Conservation (phyloP, 345 rosid genomes). For the Salix koriyanagi region DNA sequence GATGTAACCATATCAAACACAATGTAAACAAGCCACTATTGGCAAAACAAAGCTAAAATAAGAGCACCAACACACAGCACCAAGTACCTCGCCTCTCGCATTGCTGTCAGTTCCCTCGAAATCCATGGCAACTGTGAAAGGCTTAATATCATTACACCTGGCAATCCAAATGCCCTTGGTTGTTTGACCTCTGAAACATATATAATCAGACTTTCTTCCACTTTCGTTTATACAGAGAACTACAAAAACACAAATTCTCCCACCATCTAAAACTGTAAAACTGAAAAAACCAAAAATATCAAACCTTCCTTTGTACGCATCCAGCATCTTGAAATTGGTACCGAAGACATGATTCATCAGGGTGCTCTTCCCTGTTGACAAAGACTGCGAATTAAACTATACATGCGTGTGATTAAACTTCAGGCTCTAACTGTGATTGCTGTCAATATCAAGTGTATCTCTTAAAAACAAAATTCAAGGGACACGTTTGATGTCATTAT, state of each 20-base stretch:
- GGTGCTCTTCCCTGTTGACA: neutral
- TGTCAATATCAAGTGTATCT: too few species aligned
- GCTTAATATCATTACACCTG: constrained; percentile 46
- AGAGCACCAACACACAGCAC: neutral
- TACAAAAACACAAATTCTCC: neutral
- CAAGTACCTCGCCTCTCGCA: neutral
- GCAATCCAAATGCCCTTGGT: neutral
- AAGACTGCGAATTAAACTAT: neutral
- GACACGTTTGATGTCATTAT: too few species aligned
- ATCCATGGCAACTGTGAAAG: constrained; percentile 66
- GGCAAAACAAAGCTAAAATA: too few species aligned
- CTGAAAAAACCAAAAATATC: neutral
- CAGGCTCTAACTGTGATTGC: too few species aligned
- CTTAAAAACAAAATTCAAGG: too few species aligned
- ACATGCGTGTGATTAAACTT: neutral
- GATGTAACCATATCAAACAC: too few species aligned
- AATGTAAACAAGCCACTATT: too few species aligned
- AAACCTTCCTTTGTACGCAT: neutral
- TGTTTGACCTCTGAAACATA: neutral
- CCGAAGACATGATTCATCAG: neutral
- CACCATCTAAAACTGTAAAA: constrained; percentile 9
- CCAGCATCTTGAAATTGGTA: neutral
- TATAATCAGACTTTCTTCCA: neutral
- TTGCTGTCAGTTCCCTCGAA: neutral
- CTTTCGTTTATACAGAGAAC: neutral